These are phyloP conservation scores for Tulasnella sp. DNA, from an alignment of 768 basidiomycete genomes.

Conservation along the genomic window DNA sequence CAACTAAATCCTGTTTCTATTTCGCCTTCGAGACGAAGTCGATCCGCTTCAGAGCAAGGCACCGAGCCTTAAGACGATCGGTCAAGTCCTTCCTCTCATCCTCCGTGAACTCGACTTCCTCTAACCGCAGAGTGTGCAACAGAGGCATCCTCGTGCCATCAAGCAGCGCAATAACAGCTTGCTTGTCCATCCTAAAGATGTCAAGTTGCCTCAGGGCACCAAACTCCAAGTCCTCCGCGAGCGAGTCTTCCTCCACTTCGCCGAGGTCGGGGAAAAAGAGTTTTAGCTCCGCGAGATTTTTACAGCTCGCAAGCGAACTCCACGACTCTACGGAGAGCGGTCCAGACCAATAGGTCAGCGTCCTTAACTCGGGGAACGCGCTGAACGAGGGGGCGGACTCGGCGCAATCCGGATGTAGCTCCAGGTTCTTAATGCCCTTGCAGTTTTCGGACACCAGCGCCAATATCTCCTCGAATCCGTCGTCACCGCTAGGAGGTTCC, in stretches of 20 bases:
- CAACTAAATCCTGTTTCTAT: neutral
- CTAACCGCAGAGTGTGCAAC: neutral
- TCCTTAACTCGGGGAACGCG: neutral
- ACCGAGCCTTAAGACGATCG: neutral
- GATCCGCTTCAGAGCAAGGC: neutral
- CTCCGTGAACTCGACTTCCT: neutral
- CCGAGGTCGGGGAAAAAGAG: neutral
- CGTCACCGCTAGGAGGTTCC: neutral
- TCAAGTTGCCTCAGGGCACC: neutral
- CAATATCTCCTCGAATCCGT: neutral
- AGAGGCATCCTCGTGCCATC: neutral
- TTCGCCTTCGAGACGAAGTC: neutral
- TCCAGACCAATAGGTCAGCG: neutral
- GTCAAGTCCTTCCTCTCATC: neutral
- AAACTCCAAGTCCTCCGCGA: neutral
- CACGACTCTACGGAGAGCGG: neutral
- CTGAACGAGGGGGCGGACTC: neutral
- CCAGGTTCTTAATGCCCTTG: neutral
- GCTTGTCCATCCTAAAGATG: neutral
- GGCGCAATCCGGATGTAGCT: neutral
- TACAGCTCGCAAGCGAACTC: neutral
- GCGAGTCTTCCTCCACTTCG: neutral
- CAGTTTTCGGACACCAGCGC: neutral
- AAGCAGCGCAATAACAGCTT: neutral
- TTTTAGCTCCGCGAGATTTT: neutral